Percentiles rank a stretch among this genome's conserved stretches.
These are phyloP conservation scores for Atkinsonella hypoxylon DNA, from an alignment of 2,329 filamentous ascomycete genomes.

Conservation along the genomic window DNA sequence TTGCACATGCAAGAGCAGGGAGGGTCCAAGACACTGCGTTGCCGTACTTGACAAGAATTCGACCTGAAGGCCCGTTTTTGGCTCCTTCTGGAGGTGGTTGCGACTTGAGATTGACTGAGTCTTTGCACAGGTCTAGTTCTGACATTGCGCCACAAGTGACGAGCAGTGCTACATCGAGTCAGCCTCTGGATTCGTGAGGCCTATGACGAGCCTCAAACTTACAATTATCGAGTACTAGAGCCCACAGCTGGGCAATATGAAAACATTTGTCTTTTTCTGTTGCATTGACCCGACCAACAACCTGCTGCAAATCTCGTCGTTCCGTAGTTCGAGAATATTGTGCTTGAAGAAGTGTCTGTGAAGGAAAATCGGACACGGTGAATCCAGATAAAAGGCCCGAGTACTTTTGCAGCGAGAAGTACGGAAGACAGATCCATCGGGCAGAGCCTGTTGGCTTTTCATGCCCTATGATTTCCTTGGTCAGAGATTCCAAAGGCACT, in stretches of 20 bases:
- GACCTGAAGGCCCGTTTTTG: slow-evolving; percentile 8
- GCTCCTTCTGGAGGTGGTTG: slow-evolving; percentile 16
- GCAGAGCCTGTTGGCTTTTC: slow-evolving; percentile 10
- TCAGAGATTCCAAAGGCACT: slow-evolving; percentile 17
- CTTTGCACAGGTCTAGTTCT: slow-evolving; percentile 20
- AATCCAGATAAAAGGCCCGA: slow-evolving; percentile 23
- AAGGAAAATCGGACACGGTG: slow-evolving; percentile 25
- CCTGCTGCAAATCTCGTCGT: slow-evolving; percentile 34
- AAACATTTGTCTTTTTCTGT: slow-evolving; percentile 28
- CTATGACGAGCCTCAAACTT: slow-evolving; percentile 7
- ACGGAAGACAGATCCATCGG: slow-evolving; percentile 34
- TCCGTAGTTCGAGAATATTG: slow-evolving; percentile 27
- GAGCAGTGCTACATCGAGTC: slow-evolving; percentile 18
- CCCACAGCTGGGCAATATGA: slow-evolving; percentile 37
- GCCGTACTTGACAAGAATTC: slow-evolving; percentile 24
- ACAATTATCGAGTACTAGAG: slow-evolving; percentile 32
- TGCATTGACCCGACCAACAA: slow-evolving; percentile 27
- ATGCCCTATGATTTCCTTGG: slow-evolving; percentile 9
- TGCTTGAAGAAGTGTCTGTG: slow-evolving; percentile 30
- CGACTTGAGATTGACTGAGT: slow-evolving; percentile 18
- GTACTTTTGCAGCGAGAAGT: slow-evolving; percentile 33
- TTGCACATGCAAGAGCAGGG: slow-evolving; percentile 25
- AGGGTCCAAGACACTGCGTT: slow-evolving; percentile 27
- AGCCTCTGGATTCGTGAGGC: background rate
- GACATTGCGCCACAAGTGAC: slow-evolving; percentile 30